Evolutionary conservation across 2,329 filamentous ascomycete species (phyloP), one percentile per base, ranked within the genome.

Genomic region (Ophiocordyceps camponoti-floridani): DNA sequence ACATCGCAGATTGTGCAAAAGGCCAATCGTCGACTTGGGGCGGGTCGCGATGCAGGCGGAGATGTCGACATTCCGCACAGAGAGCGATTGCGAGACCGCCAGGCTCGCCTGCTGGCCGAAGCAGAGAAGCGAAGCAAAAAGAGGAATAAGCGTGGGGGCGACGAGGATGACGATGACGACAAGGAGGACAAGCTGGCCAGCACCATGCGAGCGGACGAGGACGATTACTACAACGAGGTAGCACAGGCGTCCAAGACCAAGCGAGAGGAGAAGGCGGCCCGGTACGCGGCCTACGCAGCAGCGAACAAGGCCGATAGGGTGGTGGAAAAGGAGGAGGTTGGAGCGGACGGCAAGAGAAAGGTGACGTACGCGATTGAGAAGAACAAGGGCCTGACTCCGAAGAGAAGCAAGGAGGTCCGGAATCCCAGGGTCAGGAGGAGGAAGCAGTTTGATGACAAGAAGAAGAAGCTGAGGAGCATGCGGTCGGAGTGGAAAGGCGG

Each of bases 371-470:
- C 80, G 53, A 98, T 98, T 57, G 77, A 88, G 67, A 95, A 96
- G 77, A 98, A 98, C 66, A 95, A 95, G 73, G 91, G 91, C 30
- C 67, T 98, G 50, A 80, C 85, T 47, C 86, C 88, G 42, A 82
- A 83, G 63, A 73, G 89, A 50, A 93, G 83, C 73, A 96, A 98
- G 77, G 88, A 94, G 54, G 82, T 87, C 47, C 73, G 89, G 50
- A 98, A 98, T 66, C 88, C 91, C 33, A 73, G 91, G 61, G 89
- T 96, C 51, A 98, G 96, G 82, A 96, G 95, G 82, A 79, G 86
- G 64, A 86, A 86, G 77, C 87, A 86, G 77, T 98, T 78, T 62
- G 87, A 93, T 59, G 82, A 87, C 62, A 95, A 94, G 74, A 83
- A 89, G 75, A 96, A 95, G 84, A 95, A 96, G 73, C 65, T 96